Evolutionary conservation across 169 alveolate species (phyloP).

Genomic region (Cryptosporidium meleagridis): DNA sequence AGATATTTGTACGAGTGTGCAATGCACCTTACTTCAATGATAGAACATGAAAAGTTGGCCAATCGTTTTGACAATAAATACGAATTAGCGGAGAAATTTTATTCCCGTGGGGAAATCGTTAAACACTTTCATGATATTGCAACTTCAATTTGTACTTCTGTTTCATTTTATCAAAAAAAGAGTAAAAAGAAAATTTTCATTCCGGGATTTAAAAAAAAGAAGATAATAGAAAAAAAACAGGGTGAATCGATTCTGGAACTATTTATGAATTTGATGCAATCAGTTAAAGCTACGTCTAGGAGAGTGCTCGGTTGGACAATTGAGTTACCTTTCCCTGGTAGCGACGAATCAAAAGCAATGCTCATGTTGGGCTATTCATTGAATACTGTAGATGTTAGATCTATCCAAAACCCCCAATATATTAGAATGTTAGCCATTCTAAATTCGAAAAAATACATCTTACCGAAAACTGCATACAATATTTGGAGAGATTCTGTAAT

Average conservation of each 20-base stretch:
- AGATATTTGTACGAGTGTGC: conserved; percentile 38
- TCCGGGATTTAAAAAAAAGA: conserved; percentile 34
- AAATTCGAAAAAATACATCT: conserved; percentile 19
- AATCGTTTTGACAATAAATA: neutral
- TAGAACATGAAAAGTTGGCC: conserved; percentile 23
- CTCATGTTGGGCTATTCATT: conserved; percentile 54
- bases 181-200: neutral
- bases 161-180: conserved; percentile 14
- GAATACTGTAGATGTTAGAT: conserved; percentile 67
- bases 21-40: conserved; percentile 32
- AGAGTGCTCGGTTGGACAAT: conserved; percentile 61
- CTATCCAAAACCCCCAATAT: conserved; percentile 42
- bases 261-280: conserved; percentile 42
- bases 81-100: neutral
- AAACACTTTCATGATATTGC: conserved; percentile 26
- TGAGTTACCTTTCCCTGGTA: conserved; percentile 63
- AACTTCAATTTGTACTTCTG: conserved; percentile 29
- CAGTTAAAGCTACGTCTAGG: conserved; percentile 39
- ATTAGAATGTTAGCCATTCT: conserved; percentile 58
- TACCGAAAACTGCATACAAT: conserved; percentile 62
- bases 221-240: conserved; percentile 18
- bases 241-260: conserved; percentile 53
- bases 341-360: conserved; percentile 72
- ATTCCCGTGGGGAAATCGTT: conserved; percentile 23
- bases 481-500: conserved; percentile 67